phyloP scores from a whole-genome alignment of 371 early-diverging fungal genomes.

The Rhizomucor miehei region DNA sequence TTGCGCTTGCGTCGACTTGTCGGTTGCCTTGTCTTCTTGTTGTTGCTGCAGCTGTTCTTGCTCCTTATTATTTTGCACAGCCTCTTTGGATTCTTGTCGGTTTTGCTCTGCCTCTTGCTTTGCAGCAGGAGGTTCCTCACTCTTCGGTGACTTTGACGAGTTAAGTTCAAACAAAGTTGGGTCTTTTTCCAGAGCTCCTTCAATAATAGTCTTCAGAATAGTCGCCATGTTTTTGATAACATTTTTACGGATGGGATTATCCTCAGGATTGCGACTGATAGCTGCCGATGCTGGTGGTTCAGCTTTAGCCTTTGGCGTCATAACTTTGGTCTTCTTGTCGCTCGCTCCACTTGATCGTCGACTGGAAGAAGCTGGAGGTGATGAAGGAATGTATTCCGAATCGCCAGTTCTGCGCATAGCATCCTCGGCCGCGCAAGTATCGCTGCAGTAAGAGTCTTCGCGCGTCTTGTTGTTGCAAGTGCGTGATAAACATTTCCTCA shows the following conservation, averaged over 20 bases:
- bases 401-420: conserved; percentile 12
- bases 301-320: conserved; percentile 2
- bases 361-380: conserved; percentile 3
- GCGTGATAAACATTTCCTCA: conserved; percentile 28
- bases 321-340: conserved; percentile 9
- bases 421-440: conserved; percentile 35
- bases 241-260: conserved; percentile 54
- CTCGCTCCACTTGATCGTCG: not conserved
- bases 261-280: conserved; percentile 25
- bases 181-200: conserved; percentile 22
- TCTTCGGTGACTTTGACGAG: too few species aligned
- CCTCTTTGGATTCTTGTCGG: not conserved
- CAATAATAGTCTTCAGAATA: conserved; percentile 29
- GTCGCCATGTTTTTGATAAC: conserved; percentile 53
- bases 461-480: conserved; percentile 36
- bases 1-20: conserved; percentile 1
- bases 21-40: not conserved
- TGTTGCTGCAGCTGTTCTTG: not conserved
- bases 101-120: not conserved
- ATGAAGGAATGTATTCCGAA: conserved; percentile 13
- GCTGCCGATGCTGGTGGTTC: conserved; percentile 11
- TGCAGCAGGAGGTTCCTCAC: conserved; percentile 1
- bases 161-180: conserved; percentile 18
- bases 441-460: conserved; percentile 43
- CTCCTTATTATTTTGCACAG: not conserved